phyloP scores from a whole-genome alignment of 768 basidiomycete species.

The Dendrothele bispora region DNA sequence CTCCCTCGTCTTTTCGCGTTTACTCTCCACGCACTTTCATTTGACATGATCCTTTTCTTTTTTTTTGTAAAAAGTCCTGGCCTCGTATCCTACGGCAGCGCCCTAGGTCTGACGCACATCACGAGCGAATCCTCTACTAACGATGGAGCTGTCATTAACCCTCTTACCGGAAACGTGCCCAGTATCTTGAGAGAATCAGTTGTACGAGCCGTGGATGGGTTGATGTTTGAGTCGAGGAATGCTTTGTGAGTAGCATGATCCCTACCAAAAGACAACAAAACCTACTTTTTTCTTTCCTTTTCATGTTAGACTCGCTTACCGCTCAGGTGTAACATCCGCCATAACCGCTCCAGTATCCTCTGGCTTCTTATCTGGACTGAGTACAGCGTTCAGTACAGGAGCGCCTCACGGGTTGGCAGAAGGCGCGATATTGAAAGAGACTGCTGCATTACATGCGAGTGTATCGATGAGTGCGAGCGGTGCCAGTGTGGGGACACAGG shows the following conservation, averaged over 20 bases:
- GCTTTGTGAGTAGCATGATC: constrained; percentile 24
- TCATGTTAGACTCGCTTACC: constrained; percentile 61
- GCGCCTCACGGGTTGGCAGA: constrained; percentile 53
- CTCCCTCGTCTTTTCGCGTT: not conserved
- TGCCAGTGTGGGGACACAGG: constrained; percentile 67
- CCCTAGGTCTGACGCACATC: constrained; percentile 68
- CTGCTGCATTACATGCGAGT: constrained; percentile 60
- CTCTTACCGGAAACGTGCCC: constrained; percentile 40
- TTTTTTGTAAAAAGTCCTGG: no score
- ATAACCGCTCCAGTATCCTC: constrained; percentile 52
- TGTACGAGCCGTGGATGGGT: constrained; percentile 67
- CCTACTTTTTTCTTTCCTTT: no score
- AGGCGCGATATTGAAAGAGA: constrained; percentile 61
- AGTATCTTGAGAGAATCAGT: constrained; percentile 41
- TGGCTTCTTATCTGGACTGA: constrained; percentile 57
- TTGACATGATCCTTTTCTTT: no score
- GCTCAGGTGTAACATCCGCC: constrained; percentile 60
- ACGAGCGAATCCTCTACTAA: constrained; percentile 52
- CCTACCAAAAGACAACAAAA: constrained; percentile 8
- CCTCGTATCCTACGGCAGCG: constrained; percentile 61
- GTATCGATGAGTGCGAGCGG: constrained; percentile 39
- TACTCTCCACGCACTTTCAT: constrained; percentile 11
- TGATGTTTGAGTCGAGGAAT: constrained; percentile 32
- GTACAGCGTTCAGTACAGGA: constrained; percentile 57
- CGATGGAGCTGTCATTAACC: constrained; percentile 57